phyloP scores from a whole-genome alignment of 2,329 filamentous ascomycete species.

The Atkinsonella texensis region DNA sequence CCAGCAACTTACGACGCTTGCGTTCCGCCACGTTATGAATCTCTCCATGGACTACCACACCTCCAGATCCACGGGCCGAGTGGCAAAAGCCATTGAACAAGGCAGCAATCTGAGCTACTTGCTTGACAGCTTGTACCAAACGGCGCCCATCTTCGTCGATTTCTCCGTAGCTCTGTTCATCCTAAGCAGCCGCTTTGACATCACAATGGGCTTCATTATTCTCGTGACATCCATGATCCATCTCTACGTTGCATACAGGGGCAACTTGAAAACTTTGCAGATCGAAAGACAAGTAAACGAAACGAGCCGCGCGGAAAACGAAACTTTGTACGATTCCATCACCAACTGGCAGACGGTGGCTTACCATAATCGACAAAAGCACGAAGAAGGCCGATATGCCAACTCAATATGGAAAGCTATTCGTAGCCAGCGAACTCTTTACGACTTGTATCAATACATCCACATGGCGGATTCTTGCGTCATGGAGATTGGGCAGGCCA shows the following conservation, averaged over 20 bases:
- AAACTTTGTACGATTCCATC: conserved; percentile 12
- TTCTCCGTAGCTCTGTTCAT: conserved; percentile 41
- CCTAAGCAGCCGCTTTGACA: conserved; percentile 43
- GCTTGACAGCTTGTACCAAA: conserved; percentile 35
- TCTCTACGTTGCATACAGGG: conserved; percentile 9
- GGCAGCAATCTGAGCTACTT: conserved; percentile 45
- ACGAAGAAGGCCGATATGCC: conserved; percentile 14
- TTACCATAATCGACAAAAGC: conserved; percentile 19
- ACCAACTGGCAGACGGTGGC: conserved; percentile 41
- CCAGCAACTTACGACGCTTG: conserved; percentile 37
- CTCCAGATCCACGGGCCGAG: conserved; percentile 47
- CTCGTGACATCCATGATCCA: conserved; percentile 10
- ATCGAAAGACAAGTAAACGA: conserved; percentile 8
- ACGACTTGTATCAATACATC: conserved; percentile 7
- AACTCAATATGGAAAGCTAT: conserved; percentile 6
- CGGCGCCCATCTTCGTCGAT: conserved; percentile 10
- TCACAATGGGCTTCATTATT: conserved; percentile 11
- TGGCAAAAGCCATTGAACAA: conserved; percentile 50
- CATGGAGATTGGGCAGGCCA: conserved; percentile 10
- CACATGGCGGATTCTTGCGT: conserved; percentile 6
- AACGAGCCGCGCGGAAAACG: conserved; percentile 9
- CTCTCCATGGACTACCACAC: conserved; percentile 59
- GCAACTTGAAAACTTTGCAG: conserved; percentile 7
- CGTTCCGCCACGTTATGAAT: conserved; percentile 53
- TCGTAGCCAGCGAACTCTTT: conserved; percentile 5